Conservation (phyloP, 2,329 filamentous ascomycete genomes). For the Penicillium corylophilum region DNA sequence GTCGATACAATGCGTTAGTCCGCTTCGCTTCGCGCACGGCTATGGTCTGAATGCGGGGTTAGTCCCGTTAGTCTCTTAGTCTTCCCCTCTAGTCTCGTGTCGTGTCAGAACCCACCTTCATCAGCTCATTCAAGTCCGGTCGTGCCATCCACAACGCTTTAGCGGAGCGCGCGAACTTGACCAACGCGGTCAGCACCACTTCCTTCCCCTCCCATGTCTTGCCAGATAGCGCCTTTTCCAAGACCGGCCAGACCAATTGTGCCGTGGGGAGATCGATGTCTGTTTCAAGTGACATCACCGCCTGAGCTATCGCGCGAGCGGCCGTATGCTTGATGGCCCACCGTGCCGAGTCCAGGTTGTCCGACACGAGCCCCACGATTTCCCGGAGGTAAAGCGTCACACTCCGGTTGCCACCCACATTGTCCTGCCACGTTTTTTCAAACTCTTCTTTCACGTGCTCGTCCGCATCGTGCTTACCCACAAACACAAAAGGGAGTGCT, state of each 20-base stretch:
- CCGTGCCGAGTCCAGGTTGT: conserved; percentile 72
- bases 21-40: conserved; percentile 83
- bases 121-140: conserved; percentile 60
- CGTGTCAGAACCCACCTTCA: conserved; percentile 57
- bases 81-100: neutral
- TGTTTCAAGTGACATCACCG: conserved; percentile 61
- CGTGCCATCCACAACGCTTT: conserved; percentile 59
- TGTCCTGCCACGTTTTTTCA: conserved; percentile 81
- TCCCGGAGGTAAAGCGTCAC: conserved; percentile 82
- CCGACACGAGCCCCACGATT: conserved; percentile 67
- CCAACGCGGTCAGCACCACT: conserved; percentile 74
- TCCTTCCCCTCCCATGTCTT: conserved; percentile 96
- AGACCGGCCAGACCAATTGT: conserved; percentile 71
- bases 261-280: conserved; percentile 61
- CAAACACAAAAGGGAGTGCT: conserved; percentile 82
- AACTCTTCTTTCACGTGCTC: conserved; percentile 78
- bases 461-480: conserved; percentile 82
- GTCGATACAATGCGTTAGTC: conserved; percentile 81
- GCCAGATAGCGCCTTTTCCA: conserved; percentile 77
- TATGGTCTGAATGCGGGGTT: conserved; percentile 53
- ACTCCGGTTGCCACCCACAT: conserved; percentile 79
- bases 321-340: conserved; percentile 91
- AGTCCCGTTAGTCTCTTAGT: conserved; percentile 3
- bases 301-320: conserved; percentile 74
- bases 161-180: conserved; percentile 70